Evolutionary conservation across 1,284 basidiomycete species (phyloP).

Genomic region (Moesziomyces sp.): DNA sequence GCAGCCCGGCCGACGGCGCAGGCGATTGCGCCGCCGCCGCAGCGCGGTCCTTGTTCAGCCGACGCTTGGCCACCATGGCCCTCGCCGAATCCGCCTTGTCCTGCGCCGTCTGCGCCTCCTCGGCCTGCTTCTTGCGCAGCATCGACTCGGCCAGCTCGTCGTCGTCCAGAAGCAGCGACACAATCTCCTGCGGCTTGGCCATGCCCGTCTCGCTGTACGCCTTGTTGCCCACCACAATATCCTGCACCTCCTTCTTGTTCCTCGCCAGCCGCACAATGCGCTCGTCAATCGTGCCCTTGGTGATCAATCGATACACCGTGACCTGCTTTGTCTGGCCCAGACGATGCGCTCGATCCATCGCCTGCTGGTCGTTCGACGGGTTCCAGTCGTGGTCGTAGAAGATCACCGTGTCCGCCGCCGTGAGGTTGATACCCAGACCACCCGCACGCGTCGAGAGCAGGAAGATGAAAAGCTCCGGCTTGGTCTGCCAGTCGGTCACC

Average conservation of each 20-base stretch:
- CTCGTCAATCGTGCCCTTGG: slow-evolving; percentile 96
- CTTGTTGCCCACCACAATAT: slow-evolving; percentile 98
- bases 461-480: slow-evolving; percentile 72
- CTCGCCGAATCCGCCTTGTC: slow-evolving; percentile 65
- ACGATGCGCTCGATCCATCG: slow-evolving; percentile 99
- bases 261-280: slow-evolving; percentile 80
- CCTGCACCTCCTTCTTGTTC: slow-evolving; percentile 74
- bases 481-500: slow-evolving; percentile 99
- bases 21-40: slow-evolving; percentile 34
- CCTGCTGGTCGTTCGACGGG: slow-evolving; percentile 91
- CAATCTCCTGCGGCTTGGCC: slow-evolving; percentile 95
- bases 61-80: slow-evolving; percentile 61
- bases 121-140: slow-evolving; percentile 66
- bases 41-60: slow-evolving; percentile 54
- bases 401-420: slow-evolving; percentile 90
- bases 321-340: slow-evolving; percentile 98
- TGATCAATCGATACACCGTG: slow-evolving; percentile 96
- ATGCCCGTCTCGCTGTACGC: slow-evolving; percentile 74
- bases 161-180: slow-evolving; percentile 92
- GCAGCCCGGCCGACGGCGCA: slow-evolving; percentile 22
- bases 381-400: slow-evolving; percentile 99
- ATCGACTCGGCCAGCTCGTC: slow-evolving; percentile 73
- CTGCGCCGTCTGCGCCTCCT: slow-evolving; percentile 62
- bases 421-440: slow-evolving; percentile 97
- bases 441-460: slow-evolving; percentile 95